Evolutionary conservation across 2,329 filamentous ascomycete genomes (phyloP), one percentile per base, ranked within the genome.

Genomic region (Aspergillus luchuensis): DNA sequence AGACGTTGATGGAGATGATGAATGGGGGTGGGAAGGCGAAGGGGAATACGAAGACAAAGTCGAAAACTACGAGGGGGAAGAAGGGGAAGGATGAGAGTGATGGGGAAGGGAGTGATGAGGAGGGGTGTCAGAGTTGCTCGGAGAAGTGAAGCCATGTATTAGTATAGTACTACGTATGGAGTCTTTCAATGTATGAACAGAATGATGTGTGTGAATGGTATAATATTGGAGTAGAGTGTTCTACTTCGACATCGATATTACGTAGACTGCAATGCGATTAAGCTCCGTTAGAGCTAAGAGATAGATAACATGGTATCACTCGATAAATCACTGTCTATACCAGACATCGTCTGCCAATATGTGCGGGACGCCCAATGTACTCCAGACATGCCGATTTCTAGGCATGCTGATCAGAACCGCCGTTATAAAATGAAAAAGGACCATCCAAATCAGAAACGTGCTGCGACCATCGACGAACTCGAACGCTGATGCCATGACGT

Each of bases 1-100:
- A 74, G 59, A 77, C 67, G 38, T 59, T 77, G 57, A 59, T 67
- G 48, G 72, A 75, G 41, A 75, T 76, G 71, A 72, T 76, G 66
- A 71, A 71, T 53, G 63, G 56, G 4, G 45, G 56, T 8, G 57
- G 51, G 17, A 68, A 66, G 56, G 63, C 62, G 47, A 59, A 36
- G 33, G 11, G 11, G 10, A 13, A 8, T 28, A 28, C 25, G 25
- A 25, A 25, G 25, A 23, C 23, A 4, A 23, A 23, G 21, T 7
- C 28, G 28, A 33, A 36, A 13, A 5, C 11, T 36, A 13, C 33
- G 5, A 36, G 51, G 41, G 48, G 48, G 11, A 65, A 53, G 52
- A 52, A 19, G 19, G 56, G 45, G 28, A 59, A 63, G 8, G 41
- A 45, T 23, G 61, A 57, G 2, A 64, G 59, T 52, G 65, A 67